A percentile compares a stretch with the other conserved stretches of the same genome.
phyloP scores from a whole-genome alignment of 306 rosid genomes.

The Chamaecrista fasciculata region DNA sequence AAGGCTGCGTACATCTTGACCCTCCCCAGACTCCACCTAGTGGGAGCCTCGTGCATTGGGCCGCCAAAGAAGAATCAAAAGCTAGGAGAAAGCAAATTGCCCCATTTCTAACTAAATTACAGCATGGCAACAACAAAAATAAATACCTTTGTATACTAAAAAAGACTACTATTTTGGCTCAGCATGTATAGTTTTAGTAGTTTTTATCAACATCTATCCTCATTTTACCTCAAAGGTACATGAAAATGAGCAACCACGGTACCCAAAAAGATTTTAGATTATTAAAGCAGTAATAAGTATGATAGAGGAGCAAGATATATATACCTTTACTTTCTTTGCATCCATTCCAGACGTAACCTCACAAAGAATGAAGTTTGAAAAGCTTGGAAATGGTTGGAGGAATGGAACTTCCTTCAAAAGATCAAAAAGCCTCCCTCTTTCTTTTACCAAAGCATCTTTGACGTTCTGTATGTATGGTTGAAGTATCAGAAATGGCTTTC shows the following conservation, averaged over 20 bases:
- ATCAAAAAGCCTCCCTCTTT: conserved; percentile 67
- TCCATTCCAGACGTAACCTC: conserved; percentile 78
- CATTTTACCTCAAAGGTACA: background rate
- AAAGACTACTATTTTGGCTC: background rate
- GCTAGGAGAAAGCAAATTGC: background rate
- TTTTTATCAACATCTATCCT: background rate
- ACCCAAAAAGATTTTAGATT: background rate
- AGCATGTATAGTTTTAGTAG: background rate
- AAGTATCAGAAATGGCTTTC: conserved; percentile 31
- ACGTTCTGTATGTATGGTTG: conserved; percentile 52
- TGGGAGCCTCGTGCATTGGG: too few species aligned
- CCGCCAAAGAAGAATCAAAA: too few species aligned
- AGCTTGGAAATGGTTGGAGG: conserved; percentile 77
- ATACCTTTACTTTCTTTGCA: conserved; percentile 89
- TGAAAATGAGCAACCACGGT: background rate
- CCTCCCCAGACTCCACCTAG: too few species aligned
- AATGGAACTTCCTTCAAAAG: conserved; percentile 72
- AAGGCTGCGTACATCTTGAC: too few species aligned
- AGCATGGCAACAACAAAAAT: background rate
- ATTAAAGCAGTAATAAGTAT: background rate
- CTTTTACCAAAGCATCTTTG: conserved; percentile 73
- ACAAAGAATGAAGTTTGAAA: conserved; percentile 89
- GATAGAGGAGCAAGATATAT: conserved; percentile 19
- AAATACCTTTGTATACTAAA: background rate
- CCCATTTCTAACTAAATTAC: background rate